Evolutionary conservation across 805 yeast genomes (phyloP), one percentile per base, ranked within the genome.

Genomic region (Pichia heedii): DNA sequence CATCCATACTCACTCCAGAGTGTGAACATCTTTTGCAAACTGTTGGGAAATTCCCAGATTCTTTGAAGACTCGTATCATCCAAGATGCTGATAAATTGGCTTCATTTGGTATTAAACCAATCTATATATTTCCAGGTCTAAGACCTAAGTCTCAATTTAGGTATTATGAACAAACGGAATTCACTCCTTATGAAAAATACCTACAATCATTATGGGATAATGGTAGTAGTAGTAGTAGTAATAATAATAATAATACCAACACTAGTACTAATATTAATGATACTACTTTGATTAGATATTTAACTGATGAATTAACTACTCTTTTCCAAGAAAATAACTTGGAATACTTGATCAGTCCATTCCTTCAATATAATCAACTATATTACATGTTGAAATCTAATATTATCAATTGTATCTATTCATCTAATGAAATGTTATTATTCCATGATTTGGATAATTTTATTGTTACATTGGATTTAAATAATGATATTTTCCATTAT

Each of bases 311-410:
- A 49, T 67, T 87, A 48, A 67, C 84, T 45, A 63, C 68, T 21
- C 73, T 75, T 43, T 75, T 90, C 45, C 69, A 71, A 32, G 73
- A 70, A 19, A 67, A 71, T 39, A 72, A 67, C 3, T 63, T 85
- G 12, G 82, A 80, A 46, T 89, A 73, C 56, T 62, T 87, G 44
- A 76, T 88, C 12, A 83, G 95, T 30, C 97, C 97, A 5, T 88
- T 79, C 56, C 71, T 79, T 36, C 77, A 96, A 0, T 79, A 87
- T 64, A 74, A 80, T 34, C 96, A 90, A 62, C 68, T 93, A 53
- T 76, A 84, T 7, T 87, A 86, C 54, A 64, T 90, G 53, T 70
- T 72, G 48, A 73, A 73, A 37, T 68, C 67, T 39, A 69, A 67
- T 0, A 63, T 69, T 37, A 74, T 90, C 40, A 88, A 89, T 59